phyloP scores from a whole-genome alignment of 345 rosid species.

The Lepidium sativum region DNA sequence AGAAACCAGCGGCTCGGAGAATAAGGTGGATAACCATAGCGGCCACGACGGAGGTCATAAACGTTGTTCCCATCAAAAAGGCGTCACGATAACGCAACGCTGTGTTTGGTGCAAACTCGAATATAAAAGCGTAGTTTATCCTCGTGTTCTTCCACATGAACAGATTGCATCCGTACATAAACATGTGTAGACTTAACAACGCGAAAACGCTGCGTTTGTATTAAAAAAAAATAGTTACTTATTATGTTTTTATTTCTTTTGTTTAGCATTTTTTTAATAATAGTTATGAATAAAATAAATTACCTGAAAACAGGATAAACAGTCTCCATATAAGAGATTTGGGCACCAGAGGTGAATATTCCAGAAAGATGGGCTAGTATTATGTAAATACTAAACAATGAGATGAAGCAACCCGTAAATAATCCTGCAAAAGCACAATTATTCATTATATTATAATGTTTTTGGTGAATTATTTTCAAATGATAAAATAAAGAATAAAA shows the following conservation, averaged over 20 bases:
- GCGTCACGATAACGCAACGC: constrained; percentile 84
- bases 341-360: constrained; percentile 42
- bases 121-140: constrained; percentile 80
- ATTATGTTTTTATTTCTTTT: too few species aligned
- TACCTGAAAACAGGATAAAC: constrained; percentile 98
- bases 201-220: constrained; percentile 75
- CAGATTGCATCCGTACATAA: constrained; percentile 87
- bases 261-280: too few species aligned
- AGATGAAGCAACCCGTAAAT: constrained; percentile 81
- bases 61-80: constrained; percentile 78
- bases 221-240: too few species aligned
- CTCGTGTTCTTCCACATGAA: constrained; percentile 77
- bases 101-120: constrained; percentile 66
- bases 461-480: background rate
- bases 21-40: constrained; percentile 85
- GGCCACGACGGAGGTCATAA: constrained; percentile 78
- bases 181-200: constrained; percentile 84
- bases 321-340: constrained; percentile 58
- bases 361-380: constrained; percentile 77
- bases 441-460: background rate
- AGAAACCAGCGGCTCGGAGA: constrained; percentile 49
- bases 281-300: too few species aligned
- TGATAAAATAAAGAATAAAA: too few species aligned
- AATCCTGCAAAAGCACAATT: constrained; percentile 45
- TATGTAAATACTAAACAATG: constrained; percentile 68